Percentiles rank a stretch among this genome's conserved stretches.
Evolutionary conservation across 495 filamentous ascomycete species (phyloP).

Genomic region (Aspergillus funiculosus): DNA sequence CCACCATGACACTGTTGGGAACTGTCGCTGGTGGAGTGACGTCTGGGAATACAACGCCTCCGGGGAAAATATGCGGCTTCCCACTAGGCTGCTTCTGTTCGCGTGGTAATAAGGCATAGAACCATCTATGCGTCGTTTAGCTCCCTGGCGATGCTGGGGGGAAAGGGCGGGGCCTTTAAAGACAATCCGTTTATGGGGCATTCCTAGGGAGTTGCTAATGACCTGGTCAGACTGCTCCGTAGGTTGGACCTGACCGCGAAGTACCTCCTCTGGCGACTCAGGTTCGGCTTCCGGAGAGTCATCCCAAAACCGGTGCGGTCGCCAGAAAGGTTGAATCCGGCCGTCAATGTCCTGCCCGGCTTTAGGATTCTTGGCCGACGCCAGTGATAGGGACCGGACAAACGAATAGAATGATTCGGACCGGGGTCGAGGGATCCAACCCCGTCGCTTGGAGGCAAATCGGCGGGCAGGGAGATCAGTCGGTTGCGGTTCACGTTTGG

Average conservation of each 20-base stretch:
- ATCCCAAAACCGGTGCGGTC: conserved; percentile 67
- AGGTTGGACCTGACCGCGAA: conserved; percentile 18
- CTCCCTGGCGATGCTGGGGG: conserved; percentile 38
- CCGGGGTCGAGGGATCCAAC: conserved; percentile 51
- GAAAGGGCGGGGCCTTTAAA: conserved; percentile 36
- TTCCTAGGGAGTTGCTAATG: conserved; percentile 48
- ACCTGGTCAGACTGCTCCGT: conserved; percentile 23
- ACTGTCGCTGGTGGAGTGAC: conserved; percentile 31
- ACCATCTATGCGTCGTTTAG: conserved; percentile 24
- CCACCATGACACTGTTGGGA: conserved; percentile 41
- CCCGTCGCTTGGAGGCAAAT: conserved; percentile 52
- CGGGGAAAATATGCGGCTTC: conserved; percentile 28
- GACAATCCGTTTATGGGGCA: conserved; percentile 50
- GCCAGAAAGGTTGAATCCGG: conserved; percentile 76
- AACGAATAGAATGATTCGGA: conserved; percentile 47
- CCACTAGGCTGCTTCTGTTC: conserved; percentile 31
- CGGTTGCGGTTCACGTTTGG: conserved; percentile 38
- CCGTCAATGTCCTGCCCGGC: conserved; percentile 42
- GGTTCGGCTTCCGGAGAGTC: conserved; percentile 49
- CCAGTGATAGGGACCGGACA: conserved; percentile 40
- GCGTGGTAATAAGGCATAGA: conserved; percentile 17
- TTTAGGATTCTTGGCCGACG: conserved; percentile 41
- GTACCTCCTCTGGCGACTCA: conserved; percentile 30
- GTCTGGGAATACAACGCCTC: conserved; percentile 26
- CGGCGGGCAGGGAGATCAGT: conserved; percentile 38